Percentiles rank a stretch among this genome's conserved stretches.
Evolutionary conservation across 768 basidiomycete genomes (phyloP).

Genomic region (Pisolithus tinctorius): DNA sequence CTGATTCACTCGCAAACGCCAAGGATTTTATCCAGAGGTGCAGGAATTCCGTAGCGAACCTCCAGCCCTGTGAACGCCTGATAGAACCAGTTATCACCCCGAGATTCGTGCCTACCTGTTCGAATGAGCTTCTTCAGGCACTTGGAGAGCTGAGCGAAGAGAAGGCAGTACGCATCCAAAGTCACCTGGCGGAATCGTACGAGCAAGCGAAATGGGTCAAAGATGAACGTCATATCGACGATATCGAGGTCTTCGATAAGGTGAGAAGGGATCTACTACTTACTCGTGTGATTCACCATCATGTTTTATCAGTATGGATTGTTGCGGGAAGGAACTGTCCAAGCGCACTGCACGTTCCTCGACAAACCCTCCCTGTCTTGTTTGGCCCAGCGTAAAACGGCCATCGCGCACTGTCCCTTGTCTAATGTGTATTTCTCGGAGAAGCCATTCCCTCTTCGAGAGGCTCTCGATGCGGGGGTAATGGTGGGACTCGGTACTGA

Average conservation of each 20-base stretch:
- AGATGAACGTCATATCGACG: constrained; percentile 50
- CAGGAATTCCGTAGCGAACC: constrained; percentile 28
- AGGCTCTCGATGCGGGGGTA: constrained; percentile 58
- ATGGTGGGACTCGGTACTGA: constrained; percentile 81
- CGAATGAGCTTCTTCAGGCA: constrained; percentile 57
- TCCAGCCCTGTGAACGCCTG: constrained; percentile 42
- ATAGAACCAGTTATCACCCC: constrained; percentile 84
- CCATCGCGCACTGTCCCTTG: constrained; percentile 83
- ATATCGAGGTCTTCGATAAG: constrained; percentile 69
- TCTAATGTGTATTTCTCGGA: constrained; percentile 86
- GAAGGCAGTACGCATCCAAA: constrained; percentile 56
- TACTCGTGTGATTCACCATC: neutral
- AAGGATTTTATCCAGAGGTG: constrained; percentile 52
- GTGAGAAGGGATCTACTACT: constrained; percentile 29
- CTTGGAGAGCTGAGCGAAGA: constrained; percentile 49
- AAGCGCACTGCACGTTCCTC: constrained; percentile 89
- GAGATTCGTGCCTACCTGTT: constrained; percentile 86
- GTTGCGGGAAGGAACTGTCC: constrained; percentile 59
- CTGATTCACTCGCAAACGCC: constrained; percentile 44
- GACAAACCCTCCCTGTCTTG: constrained; percentile 41
- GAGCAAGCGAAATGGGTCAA: constrained; percentile 74
- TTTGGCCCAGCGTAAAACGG: constrained; percentile 43
- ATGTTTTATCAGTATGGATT: constrained; percentile 41
- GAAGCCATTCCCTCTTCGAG: constrained; percentile 59
- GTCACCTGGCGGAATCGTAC: constrained; percentile 75